These are phyloP conservation scores for Aegilops longissima DNA, from an alignment of 176 grass and related monocot species.

Conservation along the genomic window DNA sequence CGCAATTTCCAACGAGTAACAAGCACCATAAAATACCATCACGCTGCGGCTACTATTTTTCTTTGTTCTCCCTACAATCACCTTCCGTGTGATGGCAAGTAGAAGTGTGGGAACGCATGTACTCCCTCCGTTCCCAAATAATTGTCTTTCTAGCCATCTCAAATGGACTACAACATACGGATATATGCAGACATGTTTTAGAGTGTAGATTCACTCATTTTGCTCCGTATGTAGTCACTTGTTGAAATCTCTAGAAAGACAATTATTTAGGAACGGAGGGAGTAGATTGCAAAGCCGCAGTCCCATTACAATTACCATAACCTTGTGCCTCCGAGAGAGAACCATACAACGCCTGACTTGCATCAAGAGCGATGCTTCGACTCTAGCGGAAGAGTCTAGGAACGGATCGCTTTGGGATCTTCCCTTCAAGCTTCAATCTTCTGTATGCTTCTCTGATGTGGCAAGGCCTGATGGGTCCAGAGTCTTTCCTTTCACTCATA, in stretches of 20 bases:
- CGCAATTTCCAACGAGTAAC: not conserved
- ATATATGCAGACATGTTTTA: no score
- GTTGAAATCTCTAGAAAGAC: no score
- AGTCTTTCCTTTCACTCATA: conserved; percentile 83
- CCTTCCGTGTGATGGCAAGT: not conserved
- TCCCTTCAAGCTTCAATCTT: conserved; percentile 87
- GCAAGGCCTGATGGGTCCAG: conserved; percentile 88
- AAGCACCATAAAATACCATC: not conserved
- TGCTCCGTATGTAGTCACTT: no score
- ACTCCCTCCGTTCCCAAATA: no score
- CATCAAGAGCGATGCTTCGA: not conserved
- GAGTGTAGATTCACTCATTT: no score
- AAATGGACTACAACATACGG: no score
- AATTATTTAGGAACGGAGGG: no score
- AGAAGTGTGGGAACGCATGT: not conserved
- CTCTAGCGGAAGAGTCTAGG: conserved; percentile 77
- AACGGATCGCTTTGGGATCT: conserved; percentile 63
- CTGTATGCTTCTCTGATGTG: conserved; percentile 90
- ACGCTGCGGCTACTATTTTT: not conserved
- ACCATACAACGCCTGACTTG: not conserved
- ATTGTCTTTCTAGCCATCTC: no score
- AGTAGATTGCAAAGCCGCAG: not conserved
- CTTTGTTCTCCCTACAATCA: not conserved
- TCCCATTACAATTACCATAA: not conserved
- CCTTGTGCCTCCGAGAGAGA: not conserved